phyloP scores from a whole-genome alignment of 805 yeast genomes.

The Yarrowia keelungensis region DNA sequence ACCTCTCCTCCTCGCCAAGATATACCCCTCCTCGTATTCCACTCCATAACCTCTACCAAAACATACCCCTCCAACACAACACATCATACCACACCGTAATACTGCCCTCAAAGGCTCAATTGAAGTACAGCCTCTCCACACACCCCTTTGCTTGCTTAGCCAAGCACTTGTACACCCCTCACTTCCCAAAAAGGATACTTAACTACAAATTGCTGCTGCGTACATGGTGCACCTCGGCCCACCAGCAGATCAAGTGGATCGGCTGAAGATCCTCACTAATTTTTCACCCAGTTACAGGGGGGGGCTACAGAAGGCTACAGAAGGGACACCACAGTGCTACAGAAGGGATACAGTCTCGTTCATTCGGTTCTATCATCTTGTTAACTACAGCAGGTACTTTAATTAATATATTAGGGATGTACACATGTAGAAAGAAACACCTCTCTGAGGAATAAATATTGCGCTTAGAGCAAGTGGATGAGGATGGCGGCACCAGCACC shows the following conservation, averaged over 20 bases:
- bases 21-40: too few relatives aligned
- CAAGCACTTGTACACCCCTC: not conserved
- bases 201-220: not conserved
- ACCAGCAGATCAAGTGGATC: conserved; percentile 13
- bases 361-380: too few relatives aligned
- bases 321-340: too few relatives aligned
- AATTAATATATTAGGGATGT: conserved; percentile 39
- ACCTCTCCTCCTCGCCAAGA: too few relatives aligned
- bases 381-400: conserved; percentile 5
- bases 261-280: not conserved
- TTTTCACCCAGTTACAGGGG: not conserved
- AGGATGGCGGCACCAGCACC: conserved; percentile 40
- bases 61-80: too few relatives aligned
- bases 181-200: not conserved
- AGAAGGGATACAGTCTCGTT: too few relatives aligned
- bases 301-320: too few relatives aligned
- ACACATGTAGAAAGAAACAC: conserved; percentile 39
- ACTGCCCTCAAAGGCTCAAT: too few relatives aligned
- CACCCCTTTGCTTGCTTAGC: not conserved
- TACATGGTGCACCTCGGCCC: not conserved
- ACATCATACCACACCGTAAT: too few relatives aligned
- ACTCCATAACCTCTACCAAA: too few relatives aligned
- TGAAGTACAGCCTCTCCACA: not conserved
- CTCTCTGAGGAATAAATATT: conserved; percentile 38
- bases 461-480: conserved; percentile 39